Percentiles rank a stretch among this genome's conserved stretches.
These are phyloP conservation scores for Plasmodium billcollinsi DNA, from an alignment of 169 alveolate genomes.

Conservation along the genomic window DNA sequence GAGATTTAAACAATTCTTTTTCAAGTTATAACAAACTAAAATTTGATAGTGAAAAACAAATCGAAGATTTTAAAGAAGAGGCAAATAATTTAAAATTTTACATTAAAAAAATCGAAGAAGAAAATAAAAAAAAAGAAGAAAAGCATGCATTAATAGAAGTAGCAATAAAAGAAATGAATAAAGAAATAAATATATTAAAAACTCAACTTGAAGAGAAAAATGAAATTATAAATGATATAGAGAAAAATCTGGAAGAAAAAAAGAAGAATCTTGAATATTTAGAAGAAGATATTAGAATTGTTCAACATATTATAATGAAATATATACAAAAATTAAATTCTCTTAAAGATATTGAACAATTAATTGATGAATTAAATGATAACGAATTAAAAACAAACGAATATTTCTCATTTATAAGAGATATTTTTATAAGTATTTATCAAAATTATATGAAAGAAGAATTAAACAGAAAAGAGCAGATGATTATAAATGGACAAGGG, in stretches of 20 bases:
- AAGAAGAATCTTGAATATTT: conserved; percentile 16
- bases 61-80: conserved; percentile 66
- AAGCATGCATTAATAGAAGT: conserved; percentile 62
- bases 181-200: conserved; percentile 51
- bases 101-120: conserved; percentile 47
- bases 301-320: conserved; percentile 25
- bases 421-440: conserved; percentile 28
- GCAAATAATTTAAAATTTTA: conserved; percentile 64
- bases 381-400: conserved; percentile 27
- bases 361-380: conserved; percentile 9
- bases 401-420: conserved; percentile 31
- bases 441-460: conserved; percentile 21
- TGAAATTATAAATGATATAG: conserved; percentile 24
- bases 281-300: conserved; percentile 25
- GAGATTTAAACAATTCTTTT: conserved; percentile 47
- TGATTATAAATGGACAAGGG: not conserved
- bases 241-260: conserved; percentile 14
- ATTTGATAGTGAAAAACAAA: conserved; percentile 60
- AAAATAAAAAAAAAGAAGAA: conserved; percentile 66
- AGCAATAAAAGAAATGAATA: conserved; percentile 75
- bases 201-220: conserved; percentile 30
- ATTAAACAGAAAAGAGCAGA: conserved; percentile 8
- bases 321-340: conserved; percentile 23
- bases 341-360: conserved; percentile 11
- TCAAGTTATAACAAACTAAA: conserved; percentile 53